Base-by-base conservation (phyloP, 805 yeast genomes). In the Phaffomyces opuntiae region DNA sequence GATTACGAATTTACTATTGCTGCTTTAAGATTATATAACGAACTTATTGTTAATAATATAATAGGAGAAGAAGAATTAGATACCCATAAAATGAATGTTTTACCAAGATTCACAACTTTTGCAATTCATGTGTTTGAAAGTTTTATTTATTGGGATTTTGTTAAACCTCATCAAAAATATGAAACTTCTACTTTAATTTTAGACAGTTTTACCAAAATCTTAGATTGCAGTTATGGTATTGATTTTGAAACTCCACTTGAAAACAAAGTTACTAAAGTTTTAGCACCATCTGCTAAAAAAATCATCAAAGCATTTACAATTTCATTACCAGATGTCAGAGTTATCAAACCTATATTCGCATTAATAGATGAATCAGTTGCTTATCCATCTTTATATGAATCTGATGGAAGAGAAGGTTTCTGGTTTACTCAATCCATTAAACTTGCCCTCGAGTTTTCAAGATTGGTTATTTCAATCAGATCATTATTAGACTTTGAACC, bases 61-160 rank as follows among this genome's bases (percentile, higher is more conserved):
- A 56, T 67, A 7, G 52, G 68, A 13, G 62, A 67, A 11, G 66
- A 72, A 5, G 52, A 57, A 2, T 68, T 70, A 42, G 55, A 73
- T 13, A 33, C 61, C 12, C 60, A 57, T 19, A 81, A 81, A 57
- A 64, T 77, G 6, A 74, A 73, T 9, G 77, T 85, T 5, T 61
- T 89, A 33, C 68, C 74, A 19, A 74, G 74, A 45, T 64, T 86
- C 39, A 67, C 75, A 1, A 60, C 66, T 5, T 85, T 83, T 60
- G 66, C 80, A 36, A 63, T 86, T n/a, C 76, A 75, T 43, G 75
- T 86, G 0, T 87, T 81, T 63, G 96, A 88, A 55, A 80, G 86
- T 52, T 85, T 81, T 53, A 65, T 73, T 4, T 77, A 74, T 56
- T 87, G 95, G 85, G 75, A 79, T 51, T 89, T 79, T 61, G 65